Evolutionary conservation across 345 rosid genomes (phyloP).

Genomic region (Dipteronia dyeriana): DNA sequence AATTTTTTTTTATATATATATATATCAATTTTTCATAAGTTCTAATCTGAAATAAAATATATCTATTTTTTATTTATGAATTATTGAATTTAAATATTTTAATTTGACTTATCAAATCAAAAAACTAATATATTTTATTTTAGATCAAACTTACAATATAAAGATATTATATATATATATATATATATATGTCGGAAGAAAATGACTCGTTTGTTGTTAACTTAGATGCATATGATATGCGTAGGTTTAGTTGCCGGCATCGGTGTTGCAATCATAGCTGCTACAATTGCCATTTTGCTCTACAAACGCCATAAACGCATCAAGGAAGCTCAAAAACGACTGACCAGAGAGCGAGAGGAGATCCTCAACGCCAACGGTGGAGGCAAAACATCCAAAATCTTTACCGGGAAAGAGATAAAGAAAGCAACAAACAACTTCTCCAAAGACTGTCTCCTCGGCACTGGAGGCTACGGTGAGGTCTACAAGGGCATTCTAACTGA

Average conservation of each 20-base stretch:
- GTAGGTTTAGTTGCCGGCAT: constrained; percentile 41
- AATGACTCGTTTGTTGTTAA: too few relatives aligned
- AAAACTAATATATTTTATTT: too few relatives aligned
- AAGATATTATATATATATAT: too few relatives aligned
- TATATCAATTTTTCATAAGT: too few relatives aligned
- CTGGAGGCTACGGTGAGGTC: constrained; percentile 61
- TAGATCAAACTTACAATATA: too few relatives aligned
- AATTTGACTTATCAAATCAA: too few relatives aligned
- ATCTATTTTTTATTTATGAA: too few relatives aligned
- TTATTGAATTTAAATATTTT: too few relatives aligned
- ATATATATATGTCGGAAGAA: too few relatives aligned
- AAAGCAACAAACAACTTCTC: constrained; percentile 51
- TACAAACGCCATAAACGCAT: constrained; percentile 35
- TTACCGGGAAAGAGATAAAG: constrained; percentile 39
- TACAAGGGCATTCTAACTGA: constrained; percentile 45
- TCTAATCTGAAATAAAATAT: too few relatives aligned
- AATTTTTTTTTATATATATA: too few relatives aligned
- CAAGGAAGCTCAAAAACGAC: constrained; percentile 32
- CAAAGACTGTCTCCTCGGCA: constrained; percentile 39
- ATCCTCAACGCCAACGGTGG: constrained; percentile 39
- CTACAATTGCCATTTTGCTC: constrained; percentile 21
- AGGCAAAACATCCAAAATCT: constrained; percentile 38
- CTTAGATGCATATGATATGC: background rate
- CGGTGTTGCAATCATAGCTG: constrained; percentile 15
- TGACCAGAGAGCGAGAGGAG: constrained; percentile 34